These are phyloP conservation scores for Lagerstroemia speciosa DNA, from an alignment of 345 rosid species.

Conservation along the genomic window DNA sequence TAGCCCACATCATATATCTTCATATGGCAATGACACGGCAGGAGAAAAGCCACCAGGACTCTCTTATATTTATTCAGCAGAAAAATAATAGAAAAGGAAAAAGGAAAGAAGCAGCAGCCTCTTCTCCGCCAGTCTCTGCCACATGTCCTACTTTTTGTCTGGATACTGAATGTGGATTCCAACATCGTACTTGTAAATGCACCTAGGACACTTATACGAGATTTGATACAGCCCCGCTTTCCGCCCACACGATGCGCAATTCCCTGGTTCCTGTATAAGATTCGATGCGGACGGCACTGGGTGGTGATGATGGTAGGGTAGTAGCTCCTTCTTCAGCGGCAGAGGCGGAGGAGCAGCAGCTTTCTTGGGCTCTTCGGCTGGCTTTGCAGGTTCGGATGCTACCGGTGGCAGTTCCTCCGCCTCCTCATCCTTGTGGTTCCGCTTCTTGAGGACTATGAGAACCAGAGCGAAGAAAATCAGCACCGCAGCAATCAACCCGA, in stretches of 20 bases:
- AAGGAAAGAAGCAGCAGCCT: too few relatives aligned
- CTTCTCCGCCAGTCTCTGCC: not conserved
- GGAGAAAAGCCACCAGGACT: too few relatives aligned
- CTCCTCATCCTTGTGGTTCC: not conserved
- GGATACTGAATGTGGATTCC: constrained; percentile 10
- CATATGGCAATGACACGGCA: too few relatives aligned
- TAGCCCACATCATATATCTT: too few relatives aligned
- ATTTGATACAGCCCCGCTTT: constrained; percentile 6
- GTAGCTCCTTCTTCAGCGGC: not conserved
- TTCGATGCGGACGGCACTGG: not conserved
- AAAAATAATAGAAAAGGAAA: too few relatives aligned
- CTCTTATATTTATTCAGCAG: too few relatives aligned
- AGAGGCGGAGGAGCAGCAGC: not conserved
- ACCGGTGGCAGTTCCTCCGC: not conserved
- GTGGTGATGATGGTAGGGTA: not conserved
- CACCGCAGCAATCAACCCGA: not conserved
- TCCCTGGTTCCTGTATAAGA: not conserved
- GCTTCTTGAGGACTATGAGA: not conserved
- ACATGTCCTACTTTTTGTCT: not conserved
- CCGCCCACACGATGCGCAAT: constrained; percentile 6
- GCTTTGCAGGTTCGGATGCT: not conserved
- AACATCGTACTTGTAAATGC: constrained; percentile 6
- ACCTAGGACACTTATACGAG: constrained; percentile 7
- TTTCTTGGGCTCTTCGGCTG: not conserved
- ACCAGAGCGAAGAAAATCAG: constrained; percentile 3